These are phyloP conservation scores for Calocybe cyanea DNA, from an alignment of 768 basidiomycete species.

Conservation along the genomic window DNA sequence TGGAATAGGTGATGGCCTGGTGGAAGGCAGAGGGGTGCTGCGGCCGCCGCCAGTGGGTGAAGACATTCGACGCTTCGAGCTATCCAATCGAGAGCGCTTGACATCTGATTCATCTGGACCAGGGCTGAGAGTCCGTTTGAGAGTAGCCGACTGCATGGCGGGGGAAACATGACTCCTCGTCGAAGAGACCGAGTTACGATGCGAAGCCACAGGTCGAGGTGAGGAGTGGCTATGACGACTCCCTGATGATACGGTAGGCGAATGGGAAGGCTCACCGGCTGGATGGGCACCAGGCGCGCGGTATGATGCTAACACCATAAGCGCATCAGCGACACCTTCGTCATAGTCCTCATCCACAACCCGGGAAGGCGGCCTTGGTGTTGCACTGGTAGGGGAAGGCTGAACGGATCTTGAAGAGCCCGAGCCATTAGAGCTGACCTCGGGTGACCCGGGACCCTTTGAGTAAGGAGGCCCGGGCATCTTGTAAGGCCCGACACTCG, in stretches of 20 bases:
- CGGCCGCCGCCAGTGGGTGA: constrained; percentile 44
- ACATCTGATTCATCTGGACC: constrained; percentile 52
- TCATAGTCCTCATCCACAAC: constrained; percentile 92
- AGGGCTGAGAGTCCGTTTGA: constrained; percentile 72
- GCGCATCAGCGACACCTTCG: constrained; percentile 77
- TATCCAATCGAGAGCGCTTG: constrained; percentile 65
- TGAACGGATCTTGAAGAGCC: constrained; percentile 64
- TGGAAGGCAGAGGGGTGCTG: constrained; percentile 54
- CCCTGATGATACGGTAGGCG: constrained; percentile 56
- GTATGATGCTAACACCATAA: constrained; percentile 64
- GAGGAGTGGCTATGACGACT: constrained; percentile 51
- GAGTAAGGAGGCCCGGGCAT: constrained; percentile 25
- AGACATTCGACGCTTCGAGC: constrained; percentile 44
- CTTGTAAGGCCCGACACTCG: constrained; percentile 24
- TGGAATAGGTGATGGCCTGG: constrained; percentile 67
- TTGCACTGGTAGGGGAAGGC: constrained; percentile 65
- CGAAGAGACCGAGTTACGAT: constrained; percentile 68
- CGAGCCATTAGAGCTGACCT: constrained; percentile 63
- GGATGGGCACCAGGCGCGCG: constrained; percentile 29
- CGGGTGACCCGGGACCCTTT: constrained; percentile 51
- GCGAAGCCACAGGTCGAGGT: constrained; percentile 45
- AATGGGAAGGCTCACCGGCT: constrained; percentile 39
- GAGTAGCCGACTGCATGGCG: constrained; percentile 37
- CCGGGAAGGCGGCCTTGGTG: constrained; percentile 58
- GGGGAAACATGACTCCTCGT: constrained; percentile 65